Percentiles rank a stretch among this genome's conserved stretches.
phyloP scores from a whole-genome alignment of 2,329 filamentous ascomycete species.

The Ascochyta koolunga region DNA sequence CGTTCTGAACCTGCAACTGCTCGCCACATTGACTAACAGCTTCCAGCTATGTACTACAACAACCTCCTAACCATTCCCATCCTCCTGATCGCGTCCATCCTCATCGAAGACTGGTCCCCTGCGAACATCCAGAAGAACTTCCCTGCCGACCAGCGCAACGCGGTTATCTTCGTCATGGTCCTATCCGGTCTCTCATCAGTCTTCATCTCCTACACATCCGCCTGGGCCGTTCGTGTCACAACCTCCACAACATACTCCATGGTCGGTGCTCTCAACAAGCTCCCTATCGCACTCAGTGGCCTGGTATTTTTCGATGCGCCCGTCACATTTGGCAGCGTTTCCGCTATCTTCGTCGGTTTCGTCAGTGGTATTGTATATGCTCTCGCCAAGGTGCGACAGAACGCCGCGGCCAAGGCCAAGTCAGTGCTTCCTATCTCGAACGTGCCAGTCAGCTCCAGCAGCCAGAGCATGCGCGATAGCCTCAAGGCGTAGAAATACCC shows the following conservation, averaged over 20 bases:
- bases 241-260: slow-evolving; percentile 98
- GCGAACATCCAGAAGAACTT: slow-evolving; percentile 88
- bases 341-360: slow-evolving; percentile 90
- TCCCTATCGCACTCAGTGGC: slow-evolving; percentile 90
- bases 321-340: slow-evolving; percentile 88
- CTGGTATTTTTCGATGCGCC: slow-evolving; percentile 95
- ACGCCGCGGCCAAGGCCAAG: slow-evolving; percentile 68
- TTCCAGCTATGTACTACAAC: slow-evolving; percentile 97
- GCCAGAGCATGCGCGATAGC: slow-evolving; percentile 86
- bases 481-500: slow-evolving; percentile 61
- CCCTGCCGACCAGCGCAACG: slow-evolving; percentile 78
- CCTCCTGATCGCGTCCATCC: slow-evolving; percentile 77
- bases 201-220: slow-evolving; percentile 99
- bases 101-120: slow-evolving; percentile 91
- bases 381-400: slow-evolving; percentile 83
- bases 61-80: slow-evolving; percentile 96
- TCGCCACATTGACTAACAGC: slow-evolving; percentile 27
- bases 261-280: slow-evolving; percentile 97
- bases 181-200: slow-evolving; percentile 92
- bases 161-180: slow-evolving; percentile 84
- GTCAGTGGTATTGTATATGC: slow-evolving; percentile 91
- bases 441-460: slow-evolving; percentile 83
- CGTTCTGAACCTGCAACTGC: slow-evolving; percentile 47
- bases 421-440: slow-evolving; percentile 70
- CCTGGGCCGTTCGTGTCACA: slow-evolving; percentile 97